Base-by-base conservation (phyloP, 1,284 basidiomycete genomes). In the Cutaneotrichosporon sp. region DNA sequence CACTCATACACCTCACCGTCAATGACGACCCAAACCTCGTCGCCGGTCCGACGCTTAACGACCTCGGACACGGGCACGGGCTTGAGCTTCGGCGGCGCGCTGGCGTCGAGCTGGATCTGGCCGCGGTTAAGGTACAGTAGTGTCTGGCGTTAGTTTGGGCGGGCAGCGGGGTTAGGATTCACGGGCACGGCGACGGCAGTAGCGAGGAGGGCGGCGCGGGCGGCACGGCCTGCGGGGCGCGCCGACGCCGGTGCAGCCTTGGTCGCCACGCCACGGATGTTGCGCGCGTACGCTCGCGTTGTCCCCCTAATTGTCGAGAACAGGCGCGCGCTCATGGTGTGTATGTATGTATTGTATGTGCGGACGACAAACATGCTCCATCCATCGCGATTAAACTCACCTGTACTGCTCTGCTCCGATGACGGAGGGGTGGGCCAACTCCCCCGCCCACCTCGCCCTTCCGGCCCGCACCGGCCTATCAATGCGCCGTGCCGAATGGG, bases 1-100 rank as follows among this genome's bases (percentile, higher is more conserved):
- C 58, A 73, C 71, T 73, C 63, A 42, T 73, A 73, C 1, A 73
- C 71, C 33, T 69, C 54, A 12, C 71, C 71, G 20, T 69, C 63
- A 55, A 73, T 71, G 8, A 73, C 69, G 14, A 73, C 71, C 71
- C 71, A 73, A 10, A 68, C 48, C 46, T 66, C 63, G 23, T 67
- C 61, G 1, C 64, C 61, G 7, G 65, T 58, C 34, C 65, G 62
- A 34, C 60, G 59, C 13, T 60, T 54, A 14, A 73, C 45, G 1
- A 73, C 64, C 26, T 73, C 68, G 22, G 49, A 46, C 22, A 69
- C 57, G n/a, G 45, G 48, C 10, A 70, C 58, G 8, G 17, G 30
- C 20, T 49, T 45, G 20, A 52, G 49, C 45, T 55, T 41, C n/a
- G 20, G 39, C 14, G 26, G 8, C 35, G 3, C 9, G 18, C 15